Evolutionary conservation across 169 alveolate genomes (phyloP), one percentile per base, ranked within the genome.

Genomic region (Cryptosporidium felis): DNA sequence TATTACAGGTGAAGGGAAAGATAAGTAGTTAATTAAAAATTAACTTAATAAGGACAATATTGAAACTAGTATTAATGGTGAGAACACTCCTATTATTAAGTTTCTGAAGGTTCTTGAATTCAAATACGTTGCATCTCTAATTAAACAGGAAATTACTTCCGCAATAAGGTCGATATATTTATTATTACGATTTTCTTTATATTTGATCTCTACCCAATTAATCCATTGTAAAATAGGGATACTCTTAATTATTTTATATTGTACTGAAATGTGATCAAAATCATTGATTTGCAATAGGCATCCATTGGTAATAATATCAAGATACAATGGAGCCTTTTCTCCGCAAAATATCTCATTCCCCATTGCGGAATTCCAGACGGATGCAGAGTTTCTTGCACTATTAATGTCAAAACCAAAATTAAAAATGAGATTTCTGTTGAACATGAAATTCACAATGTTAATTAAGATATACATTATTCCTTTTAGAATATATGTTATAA

Each of bases 281-380:
- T 47, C 32, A 45, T 65, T 62, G 23, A 46, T 42, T n/a, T 30
- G n/a, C n/a, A n/a, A n/a, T n/a, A n/a, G n/a, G n/a, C n/a, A n/a
- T n/a, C n/a, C n/a, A n/a, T n/a, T n/a, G n/a, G n/a, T n/a, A n/a
- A n/a, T n/a, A n/a, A n/a, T n/a, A n/a, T n/a, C n/a, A n/a, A n/a
- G n/a, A n/a, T n/a, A n/a, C n/a, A n/a, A n/a, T n/a, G n/a, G n/a
- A n/a, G n/a, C n/a, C n/a, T n/a, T n/a, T n/a, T n/a, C n/a, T 4
- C n/a, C 60, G 36, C 47, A 63, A 44, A 47, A 36, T 32, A 74
- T 49, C 12, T 53, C 67, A 8, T 47, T 49, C 12, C 85, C 85
- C 74, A 74, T n/a, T 26, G 41, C 85, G 2, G 85, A 74, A 34
- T 53, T 34, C 85, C 85, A 74, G 12, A 36, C n/a, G 23, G 85